Conservation (phyloP, 495 filamentous ascomycete species). For the Penicillium paradoxum region DNA sequence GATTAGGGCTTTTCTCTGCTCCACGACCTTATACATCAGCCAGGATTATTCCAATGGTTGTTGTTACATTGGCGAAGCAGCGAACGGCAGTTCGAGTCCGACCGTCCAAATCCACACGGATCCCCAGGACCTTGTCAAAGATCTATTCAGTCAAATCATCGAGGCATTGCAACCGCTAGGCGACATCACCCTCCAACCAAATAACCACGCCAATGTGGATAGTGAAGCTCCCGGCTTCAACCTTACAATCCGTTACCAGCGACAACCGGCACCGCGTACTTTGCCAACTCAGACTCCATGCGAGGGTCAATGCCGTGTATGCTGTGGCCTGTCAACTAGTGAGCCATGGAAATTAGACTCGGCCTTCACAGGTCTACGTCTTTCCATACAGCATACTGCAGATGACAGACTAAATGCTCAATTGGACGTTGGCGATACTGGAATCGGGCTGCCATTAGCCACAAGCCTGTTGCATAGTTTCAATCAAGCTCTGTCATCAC, state of each 20-base stretch:
- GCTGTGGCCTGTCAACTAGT: constrained; percentile 1
- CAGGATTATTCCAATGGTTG: constrained; percentile 10
- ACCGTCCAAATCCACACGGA: constrained; percentile 13
- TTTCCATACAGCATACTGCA: constrained; percentile 6
- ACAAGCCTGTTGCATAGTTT: constrained; percentile 19
- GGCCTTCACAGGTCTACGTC: not conserved
- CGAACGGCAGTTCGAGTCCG: not conserved
- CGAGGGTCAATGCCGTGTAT: constrained; percentile 1
- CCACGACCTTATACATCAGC: constrained; percentile 13
- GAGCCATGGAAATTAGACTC: not conserved
- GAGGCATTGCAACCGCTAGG: not conserved
- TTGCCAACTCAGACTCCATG: not conserved
- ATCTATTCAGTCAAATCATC: constrained; percentile 4
- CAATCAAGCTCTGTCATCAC: constrained; percentile 10
- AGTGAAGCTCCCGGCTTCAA: not conserved
- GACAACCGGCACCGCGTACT: not conserved
- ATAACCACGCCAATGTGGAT: too few species aligned
- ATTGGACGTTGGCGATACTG: constrained; percentile 2
- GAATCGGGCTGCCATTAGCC: constrained; percentile 4
- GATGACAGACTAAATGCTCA: constrained; percentile 7
- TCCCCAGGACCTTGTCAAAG: constrained; percentile 5
- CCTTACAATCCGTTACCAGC: constrained; percentile 8
- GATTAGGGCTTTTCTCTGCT: constrained; percentile 8
- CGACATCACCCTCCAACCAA: not conserved
- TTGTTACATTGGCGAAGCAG: constrained; percentile 10